phyloP scores from a whole-genome alignment of 768 basidiomycete genomes.

The Dendrothele bispora region DNA sequence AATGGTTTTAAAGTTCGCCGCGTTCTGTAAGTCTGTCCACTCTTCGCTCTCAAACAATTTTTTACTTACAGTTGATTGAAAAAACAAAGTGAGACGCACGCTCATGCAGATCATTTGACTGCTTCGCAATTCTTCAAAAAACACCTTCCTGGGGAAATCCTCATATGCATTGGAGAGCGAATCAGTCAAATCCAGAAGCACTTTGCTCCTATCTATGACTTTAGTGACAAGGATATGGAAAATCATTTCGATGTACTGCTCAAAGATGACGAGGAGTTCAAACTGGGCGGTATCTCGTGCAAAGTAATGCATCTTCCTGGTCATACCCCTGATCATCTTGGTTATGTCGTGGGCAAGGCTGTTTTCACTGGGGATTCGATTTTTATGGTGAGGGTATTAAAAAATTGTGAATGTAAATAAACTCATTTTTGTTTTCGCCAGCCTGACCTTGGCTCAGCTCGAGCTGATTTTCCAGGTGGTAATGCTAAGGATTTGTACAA shows the following conservation, averaged over 20 bases:
- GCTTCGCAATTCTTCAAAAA: conserved; percentile 34
- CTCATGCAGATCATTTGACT: conserved; percentile 39
- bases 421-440: conserved; percentile 4
- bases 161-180: conserved; percentile 35
- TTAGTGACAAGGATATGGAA: conserved; percentile 22
- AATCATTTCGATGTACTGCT: conserved; percentile 32
- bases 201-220: conserved; percentile 32
- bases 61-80: background rate
- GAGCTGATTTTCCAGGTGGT: conserved; percentile 38
- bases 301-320: conserved; percentile 35
- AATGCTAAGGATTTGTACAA: conserved; percentile 32
- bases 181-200: conserved; percentile 32
- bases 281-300: conserved; percentile 27
- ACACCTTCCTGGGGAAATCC: conserved; percentile 23
- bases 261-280: conserved; percentile 32
- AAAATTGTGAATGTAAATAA: background rate
- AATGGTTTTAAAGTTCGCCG: conserved; percentile 28
- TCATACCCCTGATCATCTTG: conserved; percentile 36
- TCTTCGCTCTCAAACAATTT: background rate
- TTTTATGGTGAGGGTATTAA: conserved; percentile 31
- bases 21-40: conserved; percentile 33
- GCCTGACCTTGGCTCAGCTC: conserved; percentile 38
- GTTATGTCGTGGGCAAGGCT: conserved; percentile 33
- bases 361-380: conserved; percentile 41
- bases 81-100: conserved; percentile 31